Conservation (phyloP, 2,329 filamentous ascomycete genomes). For the Arthrinium phaeospermum region DNA sequence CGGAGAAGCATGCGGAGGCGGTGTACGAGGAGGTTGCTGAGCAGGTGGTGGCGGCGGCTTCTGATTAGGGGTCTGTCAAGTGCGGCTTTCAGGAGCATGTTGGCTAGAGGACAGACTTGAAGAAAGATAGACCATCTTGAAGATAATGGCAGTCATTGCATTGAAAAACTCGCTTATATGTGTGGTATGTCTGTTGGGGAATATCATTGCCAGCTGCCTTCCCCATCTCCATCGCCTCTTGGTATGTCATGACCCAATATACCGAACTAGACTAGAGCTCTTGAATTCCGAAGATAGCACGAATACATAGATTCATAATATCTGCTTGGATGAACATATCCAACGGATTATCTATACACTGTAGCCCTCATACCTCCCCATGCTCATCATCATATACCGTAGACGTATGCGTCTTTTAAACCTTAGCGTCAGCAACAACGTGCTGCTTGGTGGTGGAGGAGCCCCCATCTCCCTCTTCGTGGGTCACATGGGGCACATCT, state of each 20-base stretch:
- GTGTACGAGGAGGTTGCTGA: slow-evolving; percentile 38
- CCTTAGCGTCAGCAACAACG: background rate
- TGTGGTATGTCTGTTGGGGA: background rate
- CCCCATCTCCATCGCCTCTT: too few relatives aligned
- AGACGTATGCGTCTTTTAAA: background rate
- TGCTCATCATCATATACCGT: too few relatives aligned
- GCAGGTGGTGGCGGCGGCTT: background rate
- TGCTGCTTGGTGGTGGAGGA: background rate
- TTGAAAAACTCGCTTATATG: too few relatives aligned
- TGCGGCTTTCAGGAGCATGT: fast-evolving
- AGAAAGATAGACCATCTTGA: background rate
- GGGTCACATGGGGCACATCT: slow-evolving; percentile 21
- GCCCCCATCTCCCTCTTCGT: slow-evolving; percentile 27
- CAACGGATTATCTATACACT: too few relatives aligned
- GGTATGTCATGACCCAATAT: too few relatives aligned
- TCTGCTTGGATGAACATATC: too few relatives aligned
- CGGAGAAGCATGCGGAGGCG: slow-evolving; percentile 51
- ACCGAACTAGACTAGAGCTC: too few relatives aligned
- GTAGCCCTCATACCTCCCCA: too few relatives aligned
- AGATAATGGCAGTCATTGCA: too few relatives aligned
- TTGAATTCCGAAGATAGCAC: too few relatives aligned
- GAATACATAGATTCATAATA: too few relatives aligned
- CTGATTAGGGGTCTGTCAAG: background rate
- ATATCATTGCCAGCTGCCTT: background rate
- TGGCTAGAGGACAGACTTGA: background rate